These are phyloP conservation scores for Cadophora sp. DNA, from an alignment of 2,329 filamentous ascomycete genomes.

Conservation along the genomic window DNA sequence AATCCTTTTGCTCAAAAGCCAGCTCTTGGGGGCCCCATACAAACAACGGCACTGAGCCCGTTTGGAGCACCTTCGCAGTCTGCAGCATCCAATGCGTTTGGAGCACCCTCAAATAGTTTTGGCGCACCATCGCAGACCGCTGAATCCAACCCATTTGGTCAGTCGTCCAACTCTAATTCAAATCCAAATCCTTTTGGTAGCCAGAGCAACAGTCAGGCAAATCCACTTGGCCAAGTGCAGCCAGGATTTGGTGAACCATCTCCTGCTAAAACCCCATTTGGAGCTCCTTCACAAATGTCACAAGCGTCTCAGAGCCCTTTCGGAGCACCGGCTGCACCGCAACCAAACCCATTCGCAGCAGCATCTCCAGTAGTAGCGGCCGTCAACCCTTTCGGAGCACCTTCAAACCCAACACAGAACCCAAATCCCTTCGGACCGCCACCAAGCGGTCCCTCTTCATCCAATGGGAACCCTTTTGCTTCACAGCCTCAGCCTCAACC, in stretches of 20 bases:
- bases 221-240: constrained; percentile 8
- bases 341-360: constrained; percentile 16
- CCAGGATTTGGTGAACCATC: constrained; percentile 13
- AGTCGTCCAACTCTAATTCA: constrained; percentile 29
- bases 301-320: constrained; percentile 12
- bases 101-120: constrained; percentile 26
- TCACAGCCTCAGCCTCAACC: constrained; percentile 15
- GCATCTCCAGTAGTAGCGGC: background rate
- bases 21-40: constrained; percentile 42
- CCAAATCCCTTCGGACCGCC: constrained; percentile 15
- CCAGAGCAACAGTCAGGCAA: constrained; percentile 36
- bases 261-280: constrained; percentile 15
- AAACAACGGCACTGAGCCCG: constrained; percentile 43
- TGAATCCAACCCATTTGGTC: constrained; percentile 46
- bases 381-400: constrained; percentile 17
- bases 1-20: constrained; percentile 42
- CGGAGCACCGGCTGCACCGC: background rate
- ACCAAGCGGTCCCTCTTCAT: background rate
- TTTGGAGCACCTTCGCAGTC: constrained; percentile 53
- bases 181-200: constrained; percentile 43
- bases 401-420: constrained; percentile 3
- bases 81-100: constrained; percentile 52
- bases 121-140: constrained; percentile 22
- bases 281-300: constrained; percentile 8
- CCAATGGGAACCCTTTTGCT: background rate